These are phyloP conservation scores for Microbotryum silenes-acaulis DNA, from an alignment of 1,284 basidiomycete genomes.

Conservation along the genomic window DNA sequence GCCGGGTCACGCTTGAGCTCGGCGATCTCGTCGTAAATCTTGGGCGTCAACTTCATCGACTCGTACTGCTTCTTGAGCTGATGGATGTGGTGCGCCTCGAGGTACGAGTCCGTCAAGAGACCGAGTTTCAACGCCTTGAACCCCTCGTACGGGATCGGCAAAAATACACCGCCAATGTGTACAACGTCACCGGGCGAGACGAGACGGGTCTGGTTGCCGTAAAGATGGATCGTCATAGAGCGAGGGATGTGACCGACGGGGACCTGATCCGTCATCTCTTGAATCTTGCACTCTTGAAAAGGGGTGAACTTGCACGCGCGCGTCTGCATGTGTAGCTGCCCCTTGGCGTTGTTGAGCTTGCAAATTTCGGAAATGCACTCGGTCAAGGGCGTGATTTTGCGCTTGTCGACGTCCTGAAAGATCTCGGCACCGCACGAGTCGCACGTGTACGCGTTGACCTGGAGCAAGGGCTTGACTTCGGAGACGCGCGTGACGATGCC, in stretches of 20 bases:
- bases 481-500: constrained; percentile 98
- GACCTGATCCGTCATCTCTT: constrained; percentile 99
- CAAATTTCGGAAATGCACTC: constrained; percentile 81
- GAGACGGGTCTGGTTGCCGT: constrained; percentile 77
- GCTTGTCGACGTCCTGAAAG: constrained; percentile 94
- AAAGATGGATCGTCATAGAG: constrained; percentile 92
- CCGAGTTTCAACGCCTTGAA: constrained; percentile 87
- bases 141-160: constrained; percentile 82
- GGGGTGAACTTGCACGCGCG: constrained; percentile 93
- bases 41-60: constrained; percentile 84
- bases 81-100: constrained; percentile 82
- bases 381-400: constrained; percentile 79
- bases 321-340: constrained; percentile 96
- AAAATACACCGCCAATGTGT: constrained; percentile 79
- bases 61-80: constrained; percentile 98
- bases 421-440: constrained; percentile 97
- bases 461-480: constrained; percentile 94
- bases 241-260: constrained; percentile 98
- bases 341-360: constrained; percentile 75
- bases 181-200: constrained; percentile 96
- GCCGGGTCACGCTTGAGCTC: constrained; percentile 63
- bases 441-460: constrained; percentile 97
- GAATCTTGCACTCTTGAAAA: constrained; percentile 98
- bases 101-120: constrained; percentile 91
- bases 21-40: constrained; percentile 64